These are phyloP conservation scores for Penicillium sp. DNA, from an alignment of 2,329 filamentous ascomycete species.

Conservation along the genomic window DNA sequence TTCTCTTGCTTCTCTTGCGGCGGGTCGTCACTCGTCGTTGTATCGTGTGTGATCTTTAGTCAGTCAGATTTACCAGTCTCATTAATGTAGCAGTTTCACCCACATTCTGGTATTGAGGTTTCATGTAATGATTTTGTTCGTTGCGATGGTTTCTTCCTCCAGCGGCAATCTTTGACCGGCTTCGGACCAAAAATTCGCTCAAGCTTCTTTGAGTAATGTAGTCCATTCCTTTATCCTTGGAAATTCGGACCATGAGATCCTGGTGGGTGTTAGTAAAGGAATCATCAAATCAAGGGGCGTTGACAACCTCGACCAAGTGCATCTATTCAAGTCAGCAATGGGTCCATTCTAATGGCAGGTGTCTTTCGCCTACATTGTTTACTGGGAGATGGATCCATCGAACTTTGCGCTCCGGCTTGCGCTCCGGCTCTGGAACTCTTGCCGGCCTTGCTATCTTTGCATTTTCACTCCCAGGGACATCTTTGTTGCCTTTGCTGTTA, in stretches of 20 bases:
- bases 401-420: not conserved
- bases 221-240: not conserved
- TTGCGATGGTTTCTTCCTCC: not conserved
- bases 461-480: no score
- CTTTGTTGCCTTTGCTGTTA: not conserved
- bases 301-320: not conserved
- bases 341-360: not conserved
- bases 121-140: constrained; percentile 13
- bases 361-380: not conserved
- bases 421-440: no score
- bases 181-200: constrained; percentile 8
- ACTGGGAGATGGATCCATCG: constrained; percentile 1
- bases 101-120: constrained; percentile 14
- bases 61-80: no score
- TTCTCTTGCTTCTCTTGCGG: not conserved
- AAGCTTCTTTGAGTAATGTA: constrained; percentile 10
- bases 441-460: no score
- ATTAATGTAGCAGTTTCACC: no score
- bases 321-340: not conserved
- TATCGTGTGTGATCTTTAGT: not conserved
- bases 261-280: not conserved
- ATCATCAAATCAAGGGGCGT: no score
- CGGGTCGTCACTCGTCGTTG: not conserved
- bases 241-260: constrained; percentile 3
- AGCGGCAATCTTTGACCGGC: constrained; percentile 12